phyloP scores from a whole-genome alignment of 768 basidiomycete genomes.

The Trametopsis cervina region DNA sequence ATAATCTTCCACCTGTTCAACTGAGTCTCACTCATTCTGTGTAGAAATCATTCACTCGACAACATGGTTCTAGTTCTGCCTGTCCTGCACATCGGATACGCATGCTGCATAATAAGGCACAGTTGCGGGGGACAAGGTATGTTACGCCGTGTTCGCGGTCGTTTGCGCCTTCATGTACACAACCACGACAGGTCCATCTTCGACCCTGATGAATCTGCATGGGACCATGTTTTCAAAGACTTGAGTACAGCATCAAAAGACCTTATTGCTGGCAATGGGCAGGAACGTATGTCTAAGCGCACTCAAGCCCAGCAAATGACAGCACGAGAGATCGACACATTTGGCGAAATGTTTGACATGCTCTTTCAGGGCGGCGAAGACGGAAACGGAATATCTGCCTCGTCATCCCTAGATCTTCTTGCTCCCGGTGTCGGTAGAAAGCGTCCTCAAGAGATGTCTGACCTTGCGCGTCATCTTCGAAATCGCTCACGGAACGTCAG shows the following conservation, averaged over 20 bases:
- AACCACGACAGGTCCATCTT: conserved; percentile 21
- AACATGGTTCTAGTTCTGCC: too few species aligned
- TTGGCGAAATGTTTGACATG: conserved; percentile 69
- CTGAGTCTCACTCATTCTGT: too few species aligned
- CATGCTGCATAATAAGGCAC: too few species aligned
- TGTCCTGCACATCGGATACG: too few species aligned
- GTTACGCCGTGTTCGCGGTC: too few species aligned
- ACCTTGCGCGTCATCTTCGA: conserved; percentile 51
- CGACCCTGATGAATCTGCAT: conserved; percentile 28
- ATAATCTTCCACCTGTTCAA: too few species aligned
- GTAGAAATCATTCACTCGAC: too few species aligned
- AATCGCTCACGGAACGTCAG: conserved; percentile 41
- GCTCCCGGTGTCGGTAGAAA: conserved; percentile 5
- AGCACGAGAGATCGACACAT: conserved; percentile 54
- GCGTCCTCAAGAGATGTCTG: conserved; percentile 25
- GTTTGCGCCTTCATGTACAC: too few species aligned
- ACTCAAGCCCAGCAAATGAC: conserved; percentile 52
- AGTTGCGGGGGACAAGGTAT: too few species aligned
- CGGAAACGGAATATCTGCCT: conserved; percentile 18
- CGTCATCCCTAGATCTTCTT: not conserved
- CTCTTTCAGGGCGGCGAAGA: conserved; percentile 52
- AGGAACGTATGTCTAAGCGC: conserved; percentile 7
- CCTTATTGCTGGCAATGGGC: conserved; percentile 16
- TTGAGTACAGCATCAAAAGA: conserved; percentile 27
- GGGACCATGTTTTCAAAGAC: conserved; percentile 50